Base-by-base conservation (phyloP, 2,329 filamentous ascomycete species). In the Pseudomassariella vexata region DNA sequence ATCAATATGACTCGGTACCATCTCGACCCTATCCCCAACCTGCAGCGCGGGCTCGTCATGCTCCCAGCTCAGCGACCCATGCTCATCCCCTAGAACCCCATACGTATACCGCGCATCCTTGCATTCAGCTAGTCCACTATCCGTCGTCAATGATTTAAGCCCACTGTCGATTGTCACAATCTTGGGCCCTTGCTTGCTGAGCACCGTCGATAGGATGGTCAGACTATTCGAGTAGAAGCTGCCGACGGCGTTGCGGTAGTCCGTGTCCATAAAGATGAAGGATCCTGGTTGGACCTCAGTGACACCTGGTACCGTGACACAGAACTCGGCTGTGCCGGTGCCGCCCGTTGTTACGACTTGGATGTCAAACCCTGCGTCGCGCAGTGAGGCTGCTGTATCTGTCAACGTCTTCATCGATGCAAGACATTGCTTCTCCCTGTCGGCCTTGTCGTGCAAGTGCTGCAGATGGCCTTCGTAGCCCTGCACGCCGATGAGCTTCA, bases 231-330 rank as follows among this genome's bases (percentile, higher is more conserved):
- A 54, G 44, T 67, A 74, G 34, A 62, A 61, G 0, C 55, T 50
- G 1, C 70, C 70, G 0, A 73, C 56, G 0, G 70, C 70, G 31
- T 68, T 66, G 3, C 68, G 61, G 41, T 74, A 74, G 42, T 74
- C 70, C 3, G 68, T 70, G 35, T 74, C 70, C 70, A 74, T 74
- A 45, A 74, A 73, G 34, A 74, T 60, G 37, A 74, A 74, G 0
- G 65, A 70, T 0, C 70, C 70, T 0, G 70, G 70, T 42, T 74
- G 70, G 2, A 74, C 52, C 41, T 74, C 70, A 2, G 68, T 74
- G 1, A 74, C 58, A 0, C 68, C 69, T 0, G 62, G 59, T 0
- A 70, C 66, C 0, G 52, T 59, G 2, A 60, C 68, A 34, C 69
- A 73, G 41, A 74, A 72, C 38, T 73, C 68, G 3, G 61, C 66